Evolutionary conservation across 1,284 basidiomycete genomes (phyloP).

Genomic region (Cryptococcus hybrid): DNA sequence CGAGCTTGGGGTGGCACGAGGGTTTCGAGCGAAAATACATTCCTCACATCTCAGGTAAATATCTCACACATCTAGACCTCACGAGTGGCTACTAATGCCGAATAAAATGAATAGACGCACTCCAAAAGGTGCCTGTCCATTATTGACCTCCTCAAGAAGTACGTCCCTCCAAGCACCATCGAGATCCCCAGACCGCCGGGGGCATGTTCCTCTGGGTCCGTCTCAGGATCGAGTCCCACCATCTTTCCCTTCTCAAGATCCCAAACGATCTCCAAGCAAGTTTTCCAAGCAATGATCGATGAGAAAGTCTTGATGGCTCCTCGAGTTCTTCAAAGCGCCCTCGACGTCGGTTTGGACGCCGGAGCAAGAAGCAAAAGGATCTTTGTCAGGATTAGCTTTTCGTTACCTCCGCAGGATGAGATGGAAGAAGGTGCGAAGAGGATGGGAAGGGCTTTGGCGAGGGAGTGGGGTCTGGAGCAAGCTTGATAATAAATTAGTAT

Average conservation of each 20-base stretch:
- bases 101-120: constrained; percentile 21
- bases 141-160: constrained; percentile 26
- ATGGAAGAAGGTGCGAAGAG: constrained; percentile 40
- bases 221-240: constrained; percentile 36
- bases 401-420: constrained; percentile 24
- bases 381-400: constrained; percentile 35
- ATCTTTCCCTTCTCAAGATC: constrained; percentile 13
- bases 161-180: constrained; percentile 23
- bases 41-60: constrained; percentile 31
- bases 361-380: constrained; percentile 32
- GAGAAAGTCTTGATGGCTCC: constrained; percentile 31
- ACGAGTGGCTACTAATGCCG: background rate
- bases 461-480: constrained; percentile 20
- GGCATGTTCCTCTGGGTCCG: constrained; percentile 46
- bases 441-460: constrained; percentile 25
- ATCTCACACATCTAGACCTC: background rate
- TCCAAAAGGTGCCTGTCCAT: constrained; percentile 29
- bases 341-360: constrained; percentile 6
- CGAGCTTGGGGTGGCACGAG: constrained; percentile 40
- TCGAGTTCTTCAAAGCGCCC: constrained; percentile 34
- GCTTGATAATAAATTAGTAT: background rate
- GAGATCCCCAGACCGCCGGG: constrained; percentile 26
- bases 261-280: constrained; percentile 26
- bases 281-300: constrained; percentile 29
- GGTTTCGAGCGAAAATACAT: constrained; percentile 41